Conservation (phyloP, 768 basidiomycete genomes). For the Sarcomyxa edulis region DNA sequence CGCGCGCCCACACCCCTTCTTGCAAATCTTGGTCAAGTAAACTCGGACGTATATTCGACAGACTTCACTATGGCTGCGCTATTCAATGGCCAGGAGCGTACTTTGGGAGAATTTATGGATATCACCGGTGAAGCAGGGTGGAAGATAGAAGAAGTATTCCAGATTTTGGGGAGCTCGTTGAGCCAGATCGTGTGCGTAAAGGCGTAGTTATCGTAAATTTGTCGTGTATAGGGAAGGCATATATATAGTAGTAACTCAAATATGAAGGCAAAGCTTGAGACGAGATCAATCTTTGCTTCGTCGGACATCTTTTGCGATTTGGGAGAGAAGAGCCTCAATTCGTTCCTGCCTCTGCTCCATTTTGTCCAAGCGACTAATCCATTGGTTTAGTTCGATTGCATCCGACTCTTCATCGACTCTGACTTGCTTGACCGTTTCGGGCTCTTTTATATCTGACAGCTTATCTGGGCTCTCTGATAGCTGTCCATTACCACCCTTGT, state of each 20-base stretch:
- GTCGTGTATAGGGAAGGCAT: too few species aligned
- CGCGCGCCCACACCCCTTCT: slow-evolving; percentile 4
- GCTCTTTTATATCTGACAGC: background rate
- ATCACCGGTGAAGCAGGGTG: too few species aligned
- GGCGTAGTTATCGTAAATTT: too few species aligned
- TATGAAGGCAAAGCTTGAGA: too few species aligned
- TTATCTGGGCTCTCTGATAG: slow-evolving; percentile 9
- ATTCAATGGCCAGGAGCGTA: slow-evolving; percentile 11
- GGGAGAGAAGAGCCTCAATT: slow-evolving; percentile 38
- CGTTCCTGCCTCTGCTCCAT: slow-evolving; percentile 40
- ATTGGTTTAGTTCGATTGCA: slow-evolving; percentile 5
- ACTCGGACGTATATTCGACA: slow-evolving; percentile 1
- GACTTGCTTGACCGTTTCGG: slow-evolving; percentile 18
- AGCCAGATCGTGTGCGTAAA: too few species aligned
- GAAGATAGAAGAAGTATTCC: too few species aligned
- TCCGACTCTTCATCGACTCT: slow-evolving; percentile 15
- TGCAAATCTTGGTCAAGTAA: slow-evolving; percentile 5
- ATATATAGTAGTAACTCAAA: too few species aligned
- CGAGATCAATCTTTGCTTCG: too few species aligned
- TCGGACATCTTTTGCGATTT: slow-evolving; percentile 24
- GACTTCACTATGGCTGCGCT: slow-evolving; percentile 11
- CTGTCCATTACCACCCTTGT: slow-evolving; percentile 9
- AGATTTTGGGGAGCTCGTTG: too few species aligned
- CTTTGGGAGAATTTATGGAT: slow-evolving; percentile 10
- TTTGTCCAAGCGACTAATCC: slow-evolving; percentile 20